Evolutionary conservation across 805 yeast species (phyloP).

Genomic region (Sugiyamaella mastotermitis): DNA sequence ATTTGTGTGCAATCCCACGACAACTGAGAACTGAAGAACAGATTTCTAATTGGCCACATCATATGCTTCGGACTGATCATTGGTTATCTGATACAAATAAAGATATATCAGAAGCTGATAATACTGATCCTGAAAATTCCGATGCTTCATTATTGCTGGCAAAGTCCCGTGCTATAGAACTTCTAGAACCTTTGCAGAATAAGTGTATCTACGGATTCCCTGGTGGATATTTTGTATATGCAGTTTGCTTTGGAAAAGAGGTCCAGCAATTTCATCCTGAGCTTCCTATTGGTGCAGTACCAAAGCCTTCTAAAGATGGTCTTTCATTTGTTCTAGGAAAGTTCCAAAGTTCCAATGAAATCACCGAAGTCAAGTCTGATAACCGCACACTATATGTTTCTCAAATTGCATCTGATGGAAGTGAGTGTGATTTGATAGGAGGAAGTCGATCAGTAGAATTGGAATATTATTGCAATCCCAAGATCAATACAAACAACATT

Average conservation of each 20-base stretch:
- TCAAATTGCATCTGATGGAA: slow-evolving; percentile 44
- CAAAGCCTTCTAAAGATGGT: slow-evolving; percentile 21
- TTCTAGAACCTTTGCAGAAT: slow-evolving; percentile 14
- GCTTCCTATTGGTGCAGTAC: slow-evolving; percentile 6
- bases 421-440: slow-evolving; percentile 53
- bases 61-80: too few species aligned
- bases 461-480: slow-evolving; percentile 49
- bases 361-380: slow-evolving; percentile 7
- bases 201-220: slow-evolving; percentile 24
- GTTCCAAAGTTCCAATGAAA: slow-evolving; percentile 11
- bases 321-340: slow-evolving; percentile 30
- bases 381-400: slow-evolving; percentile 25
- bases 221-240: slow-evolving; percentile 51
- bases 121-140: not conserved
- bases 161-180: slow-evolving; percentile 11
- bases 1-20: slow-evolving; percentile 20
- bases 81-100: not conserved
- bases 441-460: slow-evolving; percentile 49
- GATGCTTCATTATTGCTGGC: slow-evolving; percentile 1
- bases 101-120: not conserved
- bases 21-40: not conserved
- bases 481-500: slow-evolving; percentile 25
- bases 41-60: not conserved
- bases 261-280: slow-evolving; percentile 43
- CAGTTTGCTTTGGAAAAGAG: slow-evolving; percentile 43